Percentiles rank a stretch among this genome's conserved stretches.
Conservation (phyloP, 306 rosid species). For the Nissolia schottii region DNA sequence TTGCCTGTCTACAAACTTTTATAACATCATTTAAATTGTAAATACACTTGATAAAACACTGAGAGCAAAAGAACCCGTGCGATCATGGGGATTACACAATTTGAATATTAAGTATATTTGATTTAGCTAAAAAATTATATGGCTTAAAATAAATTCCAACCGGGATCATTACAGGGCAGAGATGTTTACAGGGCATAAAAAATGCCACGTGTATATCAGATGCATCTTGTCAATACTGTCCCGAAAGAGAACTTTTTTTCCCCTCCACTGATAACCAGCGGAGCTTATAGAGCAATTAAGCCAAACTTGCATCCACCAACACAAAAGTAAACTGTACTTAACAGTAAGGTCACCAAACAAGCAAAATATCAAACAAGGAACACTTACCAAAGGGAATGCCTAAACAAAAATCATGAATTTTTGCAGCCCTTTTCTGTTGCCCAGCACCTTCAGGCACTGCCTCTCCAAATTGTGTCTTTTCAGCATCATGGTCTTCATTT, state of each 20-base stretch:
- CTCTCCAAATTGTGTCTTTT: slow-evolving; percentile 32
- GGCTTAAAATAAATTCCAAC: too few species aligned
- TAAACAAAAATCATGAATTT: slow-evolving; percentile 93
- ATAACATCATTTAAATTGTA: too few species aligned
- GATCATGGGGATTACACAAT: too few species aligned
- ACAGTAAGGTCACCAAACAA: not conserved
- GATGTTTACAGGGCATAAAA: not conserved
- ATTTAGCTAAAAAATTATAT: too few species aligned
- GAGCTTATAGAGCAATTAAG: not conserved
- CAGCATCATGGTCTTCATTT: slow-evolving; percentile 29
- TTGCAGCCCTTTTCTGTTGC: slow-evolving; percentile 52
- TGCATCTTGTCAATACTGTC: not conserved
- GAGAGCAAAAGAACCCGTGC: too few species aligned
- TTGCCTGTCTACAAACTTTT: too few species aligned
- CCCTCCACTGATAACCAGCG: not conserved
- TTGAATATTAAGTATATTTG: too few species aligned
- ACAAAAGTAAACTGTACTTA: not conserved
- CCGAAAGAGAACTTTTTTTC: not conserved
- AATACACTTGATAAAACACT: too few species aligned
- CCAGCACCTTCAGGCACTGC: slow-evolving; percentile 22
- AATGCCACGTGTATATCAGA: not conserved
- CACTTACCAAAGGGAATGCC: slow-evolving; percentile 91
- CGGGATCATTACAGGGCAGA: too few species aligned
- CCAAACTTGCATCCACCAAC: slow-evolving; percentile 4
- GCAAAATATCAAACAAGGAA: slow-evolving; percentile 19